Base-by-base conservation (phyloP, 73 alveolate genomes). In the Tetrahymena elliotti region DNA sequence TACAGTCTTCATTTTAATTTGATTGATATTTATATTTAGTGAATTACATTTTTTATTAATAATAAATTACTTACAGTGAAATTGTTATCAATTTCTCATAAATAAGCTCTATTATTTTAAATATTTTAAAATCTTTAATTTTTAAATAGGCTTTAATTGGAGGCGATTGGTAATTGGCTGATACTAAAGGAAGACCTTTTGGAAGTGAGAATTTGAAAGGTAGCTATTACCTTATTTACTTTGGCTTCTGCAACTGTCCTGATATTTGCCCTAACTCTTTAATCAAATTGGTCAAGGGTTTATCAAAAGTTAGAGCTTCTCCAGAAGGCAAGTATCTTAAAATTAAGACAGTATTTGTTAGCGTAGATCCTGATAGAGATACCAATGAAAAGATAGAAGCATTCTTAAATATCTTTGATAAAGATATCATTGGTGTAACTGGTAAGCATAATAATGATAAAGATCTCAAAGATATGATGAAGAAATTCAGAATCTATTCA, bases 241-340 rank as follows among this genome's bases (percentile, higher is more conserved):
- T 98, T 83, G 99, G 99, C 3, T 98, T 97, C 96, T 97, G 99
- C 33, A 92, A 96, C 83, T 97, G 99, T 93, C 99, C 99, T 31
- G 99, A 98, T 95, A 97, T 98, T 33, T 98, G 99, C 95, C 99
- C 99, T 36, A 97, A 96, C 33, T 96, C 98, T 40, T 93, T 98
- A 33, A 93, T 96, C 37, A 98, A 98, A 92, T 34, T 97, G 83
- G 84, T 96, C 16, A 95, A 97, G 84, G 98, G 99, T 8, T 52
- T 93, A 24, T 31, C 53, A 93, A 95, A 93, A 33, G 93, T 95
- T 33, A 52, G 96, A 94, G 68, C 82, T 5, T 39, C 93, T 33
- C 96, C 96, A n/a, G 96, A 94, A 41, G 96, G 96, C 47, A 94
- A 94, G 47, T 95, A 96, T 52, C 97, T 97, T 53, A 98, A 97